Evolutionary conservation across 345 rosid species (phyloP).

Genomic region (Lenwebbia sp.): DNA sequence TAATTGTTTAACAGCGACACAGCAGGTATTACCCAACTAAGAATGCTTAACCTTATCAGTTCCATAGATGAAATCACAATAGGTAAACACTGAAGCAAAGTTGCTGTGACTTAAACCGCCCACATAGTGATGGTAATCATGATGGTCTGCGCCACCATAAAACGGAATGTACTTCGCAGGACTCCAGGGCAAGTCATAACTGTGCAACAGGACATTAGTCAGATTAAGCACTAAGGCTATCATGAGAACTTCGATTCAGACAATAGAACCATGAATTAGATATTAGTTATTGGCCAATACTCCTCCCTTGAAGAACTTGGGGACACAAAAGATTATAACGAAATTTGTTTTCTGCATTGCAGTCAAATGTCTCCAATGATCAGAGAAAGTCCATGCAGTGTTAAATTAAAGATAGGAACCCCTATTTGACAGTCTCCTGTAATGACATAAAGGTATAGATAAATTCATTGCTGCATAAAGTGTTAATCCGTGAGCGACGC

Average conservation of each 20-base stretch:
- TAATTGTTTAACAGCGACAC: neutral
- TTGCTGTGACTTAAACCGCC: constrained; percentile 98
- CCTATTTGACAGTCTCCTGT: neutral
- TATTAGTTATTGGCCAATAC: neutral
- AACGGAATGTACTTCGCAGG: constrained; percentile 84
- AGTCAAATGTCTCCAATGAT: neutral
- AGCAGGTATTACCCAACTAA: neutral
- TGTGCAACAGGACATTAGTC: constrained; percentile 4
- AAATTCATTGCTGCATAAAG: neutral
- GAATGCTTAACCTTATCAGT: constrained; percentile 61
- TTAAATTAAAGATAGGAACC: neutral
- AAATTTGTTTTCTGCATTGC: neutral
- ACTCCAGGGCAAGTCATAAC: constrained; percentile 89
- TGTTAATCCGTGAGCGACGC: neutral
- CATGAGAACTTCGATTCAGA: neutral
- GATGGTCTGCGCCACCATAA: constrained; percentile 93
- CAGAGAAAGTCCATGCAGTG: neutral
- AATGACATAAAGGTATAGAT: neutral
- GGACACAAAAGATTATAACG: neutral
- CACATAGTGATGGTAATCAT: constrained; percentile 96
- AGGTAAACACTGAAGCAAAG: constrained; percentile 97
- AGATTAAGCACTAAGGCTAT: neutral
- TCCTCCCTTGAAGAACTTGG: neutral
- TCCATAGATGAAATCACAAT: constrained; percentile 94
- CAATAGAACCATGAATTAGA: neutral